Evolutionary conservation across 1,284 basidiomycete genomes (phyloP), one percentile per base, ranked within the genome.

Genomic region (Irpex sp.): DNA sequence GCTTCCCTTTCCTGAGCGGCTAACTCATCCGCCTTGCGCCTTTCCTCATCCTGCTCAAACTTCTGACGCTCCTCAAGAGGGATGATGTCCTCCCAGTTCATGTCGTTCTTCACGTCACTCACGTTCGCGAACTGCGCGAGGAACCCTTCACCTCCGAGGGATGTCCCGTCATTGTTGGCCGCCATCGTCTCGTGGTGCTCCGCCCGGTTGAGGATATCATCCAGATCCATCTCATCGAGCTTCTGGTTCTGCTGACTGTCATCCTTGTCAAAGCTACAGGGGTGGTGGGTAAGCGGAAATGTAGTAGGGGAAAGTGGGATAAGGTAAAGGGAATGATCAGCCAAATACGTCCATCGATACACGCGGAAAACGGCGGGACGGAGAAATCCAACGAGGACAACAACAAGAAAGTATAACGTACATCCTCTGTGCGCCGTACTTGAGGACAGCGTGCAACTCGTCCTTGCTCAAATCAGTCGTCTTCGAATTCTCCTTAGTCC

Each of bases 31-130:
- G 83, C 84, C 72, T 85, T 87, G 61, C 83, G 81, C 66, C 88
- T 85, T 69, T 88, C 92, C 68, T 94, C 94, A 68, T 96, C 94
- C 57, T 87, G 85, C 67, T 96, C 93, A 57, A 91, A 87, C 75
- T 89, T 89, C 74, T 92, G 89, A 5, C 97, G 91, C 72, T 96
- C 95, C 47, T 97, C 94, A 9, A 92, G 78, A 6, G 97, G 97
- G 70, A 99, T 99, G 74, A 99, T 99, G 69, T 99, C 97, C 74
- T 99, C 97, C 97, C 97, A 99, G 73, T 81, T 94, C 83, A 98
- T 93, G 78, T 97, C 95, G 73, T 96, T 95, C 84, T 98, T 98
- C 73, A 99, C 91, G 76, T 99, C 97, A 76, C 95, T 97, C 67
- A 99, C 94, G 60, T 93, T 92, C 4, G 96, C 96, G 74, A 99